Evolutionary conservation across 768 basidiomycete genomes (phyloP).

Genomic region (Rubroboletus satanas): DNA sequence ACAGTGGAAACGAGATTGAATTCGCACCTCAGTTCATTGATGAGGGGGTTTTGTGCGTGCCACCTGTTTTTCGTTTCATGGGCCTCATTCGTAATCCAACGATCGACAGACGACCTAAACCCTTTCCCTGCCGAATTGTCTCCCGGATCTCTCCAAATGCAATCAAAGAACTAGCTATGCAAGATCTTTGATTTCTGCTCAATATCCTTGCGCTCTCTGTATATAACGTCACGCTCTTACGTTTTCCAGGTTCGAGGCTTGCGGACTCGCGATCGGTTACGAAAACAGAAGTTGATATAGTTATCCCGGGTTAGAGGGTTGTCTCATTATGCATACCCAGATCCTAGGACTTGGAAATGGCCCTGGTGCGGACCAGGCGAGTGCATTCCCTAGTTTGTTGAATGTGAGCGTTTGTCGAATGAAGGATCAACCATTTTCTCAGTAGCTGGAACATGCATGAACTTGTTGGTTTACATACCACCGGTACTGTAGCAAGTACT

Average conservation of each 20-base stretch:
- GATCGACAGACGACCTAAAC: conserved; percentile 18
- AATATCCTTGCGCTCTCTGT: neutral
- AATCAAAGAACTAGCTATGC: conserved; percentile 12
- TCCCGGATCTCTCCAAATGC: conserved; percentile 11
- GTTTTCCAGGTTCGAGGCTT: neutral
- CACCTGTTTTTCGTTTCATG: neutral
- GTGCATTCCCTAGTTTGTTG: conserved; percentile 1
- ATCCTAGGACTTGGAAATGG: neutral
- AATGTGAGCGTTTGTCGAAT: neutral
- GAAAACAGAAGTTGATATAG: neutral
- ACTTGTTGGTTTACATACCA: neutral
- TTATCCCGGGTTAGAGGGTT: neutral
- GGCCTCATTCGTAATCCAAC: neutral
- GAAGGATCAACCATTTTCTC: neutral
- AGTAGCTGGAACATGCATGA: neutral
- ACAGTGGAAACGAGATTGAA: conserved; percentile 21
- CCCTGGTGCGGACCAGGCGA: conserved; percentile 3
- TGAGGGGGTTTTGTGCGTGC: conserved; percentile 20
- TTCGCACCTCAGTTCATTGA: conserved; percentile 21
- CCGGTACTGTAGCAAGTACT: neutral
- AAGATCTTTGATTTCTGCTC: conserved; percentile 1
- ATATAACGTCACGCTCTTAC: neutral
- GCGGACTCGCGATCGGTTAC: neutral
- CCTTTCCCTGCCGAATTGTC: conserved; percentile 21
- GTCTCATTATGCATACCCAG: neutral